Conservation (phyloP, 2,329 filamentous ascomycete genomes). For the Ceratocystis cacaofunesta region DNA sequence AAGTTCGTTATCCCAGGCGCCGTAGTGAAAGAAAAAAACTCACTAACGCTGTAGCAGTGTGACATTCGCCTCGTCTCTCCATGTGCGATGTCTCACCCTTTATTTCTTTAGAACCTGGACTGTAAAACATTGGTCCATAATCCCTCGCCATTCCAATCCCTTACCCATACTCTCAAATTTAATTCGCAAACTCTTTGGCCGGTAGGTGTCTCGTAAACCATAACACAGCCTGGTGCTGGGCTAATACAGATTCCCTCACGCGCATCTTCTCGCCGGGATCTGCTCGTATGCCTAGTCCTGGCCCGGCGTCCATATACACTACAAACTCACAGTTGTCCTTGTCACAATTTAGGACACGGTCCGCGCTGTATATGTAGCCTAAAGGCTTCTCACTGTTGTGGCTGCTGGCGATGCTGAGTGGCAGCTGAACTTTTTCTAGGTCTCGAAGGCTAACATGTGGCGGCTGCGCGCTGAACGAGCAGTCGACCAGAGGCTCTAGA, state of each 20-base stretch:
- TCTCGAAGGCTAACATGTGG: slow-evolving; percentile 34
- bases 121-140: too few species aligned
- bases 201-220: slow-evolving; percentile 23
- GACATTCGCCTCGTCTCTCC: neutral
- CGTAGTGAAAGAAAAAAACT: too few species aligned
- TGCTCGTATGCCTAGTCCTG: slow-evolving; percentile 29
- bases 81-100: neutral
- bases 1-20: too few species aligned
- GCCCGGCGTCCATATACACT: slow-evolving; percentile 27
- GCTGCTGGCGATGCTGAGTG: slow-evolving; percentile 32
- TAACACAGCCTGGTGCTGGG: slow-evolving; percentile 27
- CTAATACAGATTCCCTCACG: slow-evolving; percentile 22
- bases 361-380: slow-evolving; percentile 17
- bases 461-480: slow-evolving; percentile 37
- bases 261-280: slow-evolving; percentile 25
- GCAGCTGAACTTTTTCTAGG: slow-evolving; percentile 29
- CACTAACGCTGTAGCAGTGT: neutral
- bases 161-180: neutral
- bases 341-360: slow-evolving; percentile 22
- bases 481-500: slow-evolving; percentile 31
- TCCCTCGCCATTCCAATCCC: neutral
- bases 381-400: slow-evolving; percentile 22
- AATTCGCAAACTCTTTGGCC: neutral
- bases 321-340: slow-evolving; percentile 24
- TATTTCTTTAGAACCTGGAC: neutral